phyloP scores from a whole-genome alignment of 176 grass and related monocot genomes.

The Raddia distichophylla region DNA sequence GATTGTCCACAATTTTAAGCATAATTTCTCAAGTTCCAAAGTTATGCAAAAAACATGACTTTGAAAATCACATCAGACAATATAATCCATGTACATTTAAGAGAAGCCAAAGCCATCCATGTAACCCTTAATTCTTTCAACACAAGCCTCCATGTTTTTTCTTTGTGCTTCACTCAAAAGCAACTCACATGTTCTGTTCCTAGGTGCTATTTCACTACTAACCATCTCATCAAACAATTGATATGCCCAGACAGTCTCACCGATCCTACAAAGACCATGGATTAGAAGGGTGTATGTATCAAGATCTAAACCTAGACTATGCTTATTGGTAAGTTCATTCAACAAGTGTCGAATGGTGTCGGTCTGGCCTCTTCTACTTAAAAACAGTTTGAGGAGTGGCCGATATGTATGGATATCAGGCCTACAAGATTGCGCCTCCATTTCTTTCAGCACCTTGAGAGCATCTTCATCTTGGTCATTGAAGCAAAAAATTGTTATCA shows the following conservation, averaged over 20 bases:
- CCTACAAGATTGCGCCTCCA: conserved; percentile 61
- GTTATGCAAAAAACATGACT: neutral
- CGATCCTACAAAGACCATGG: conserved; percentile 66
- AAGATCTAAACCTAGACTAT: conserved; percentile 78
- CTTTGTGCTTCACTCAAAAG: conserved; percentile 63
- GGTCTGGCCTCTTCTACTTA: conserved; percentile 53
- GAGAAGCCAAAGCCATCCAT: conserved; percentile 50
- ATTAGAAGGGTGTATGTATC: conserved; percentile 77
- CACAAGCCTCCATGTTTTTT: conserved; percentile 53
- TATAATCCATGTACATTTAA: conserved; percentile 6
- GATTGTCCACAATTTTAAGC: neutral
- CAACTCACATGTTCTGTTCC: conserved; percentile 60
- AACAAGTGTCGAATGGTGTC: conserved; percentile 49
- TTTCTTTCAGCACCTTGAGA: conserved; percentile 64
- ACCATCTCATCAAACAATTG: conserved; percentile 87
- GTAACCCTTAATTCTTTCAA: conserved; percentile 53
- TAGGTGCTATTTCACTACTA: conserved; percentile 67
- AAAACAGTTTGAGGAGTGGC: conserved; percentile 69
- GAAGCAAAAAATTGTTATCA: conserved; percentile 75
- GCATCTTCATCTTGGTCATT: conserved; percentile 62
- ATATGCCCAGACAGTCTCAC: conserved; percentile 63
- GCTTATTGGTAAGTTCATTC: conserved; percentile 56
- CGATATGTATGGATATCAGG: conserved; percentile 83
- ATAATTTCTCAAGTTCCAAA: neutral
- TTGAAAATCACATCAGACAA: conserved; percentile 10